Conservation (phyloP, 176 grass and related monocot genomes). For the Musa acuminata region DNA sequence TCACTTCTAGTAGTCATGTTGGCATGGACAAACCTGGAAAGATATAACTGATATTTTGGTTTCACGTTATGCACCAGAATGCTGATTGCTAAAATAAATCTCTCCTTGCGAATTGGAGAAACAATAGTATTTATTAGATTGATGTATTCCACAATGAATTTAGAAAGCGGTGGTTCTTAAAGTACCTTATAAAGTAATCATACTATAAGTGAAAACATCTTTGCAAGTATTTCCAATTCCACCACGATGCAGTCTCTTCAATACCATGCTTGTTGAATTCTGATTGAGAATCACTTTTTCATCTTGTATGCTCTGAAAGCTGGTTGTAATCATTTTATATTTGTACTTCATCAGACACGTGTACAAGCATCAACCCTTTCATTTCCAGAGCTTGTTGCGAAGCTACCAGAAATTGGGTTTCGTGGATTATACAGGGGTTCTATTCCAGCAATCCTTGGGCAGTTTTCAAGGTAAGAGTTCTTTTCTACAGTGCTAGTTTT, state of each 20-base stretch:
- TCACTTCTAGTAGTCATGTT: too few relatives aligned
- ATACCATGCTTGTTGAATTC: neutral
- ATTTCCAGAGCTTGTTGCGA: conserved; percentile 80
- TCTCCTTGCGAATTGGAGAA: too few relatives aligned
- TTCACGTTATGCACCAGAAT: too few relatives aligned
- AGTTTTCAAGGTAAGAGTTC: conserved; percentile 68
- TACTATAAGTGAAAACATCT: too few relatives aligned
- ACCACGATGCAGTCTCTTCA: neutral
- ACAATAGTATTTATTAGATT: too few relatives aligned
- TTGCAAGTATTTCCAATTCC: too few relatives aligned
- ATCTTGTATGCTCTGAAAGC: neutral
- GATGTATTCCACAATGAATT: too few relatives aligned
- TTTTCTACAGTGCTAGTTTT: neutral
- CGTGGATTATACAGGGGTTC: conserved; percentile 89
- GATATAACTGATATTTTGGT: too few relatives aligned
- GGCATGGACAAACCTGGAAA: too few relatives aligned
- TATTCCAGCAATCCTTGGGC: conserved; percentile 89
- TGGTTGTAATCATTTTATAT: neutral
- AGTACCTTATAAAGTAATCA: too few relatives aligned
- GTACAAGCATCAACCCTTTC: conserved; percentile 95
- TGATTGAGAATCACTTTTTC: neutral
- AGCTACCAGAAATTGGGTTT: conserved; percentile 83
- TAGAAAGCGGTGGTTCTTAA: too few relatives aligned
- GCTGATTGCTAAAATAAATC: too few relatives aligned
- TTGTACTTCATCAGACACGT: conserved; percentile 45